Base-by-base conservation (phyloP, 257 asterid species). In the Solanum medicagineum region DNA sequence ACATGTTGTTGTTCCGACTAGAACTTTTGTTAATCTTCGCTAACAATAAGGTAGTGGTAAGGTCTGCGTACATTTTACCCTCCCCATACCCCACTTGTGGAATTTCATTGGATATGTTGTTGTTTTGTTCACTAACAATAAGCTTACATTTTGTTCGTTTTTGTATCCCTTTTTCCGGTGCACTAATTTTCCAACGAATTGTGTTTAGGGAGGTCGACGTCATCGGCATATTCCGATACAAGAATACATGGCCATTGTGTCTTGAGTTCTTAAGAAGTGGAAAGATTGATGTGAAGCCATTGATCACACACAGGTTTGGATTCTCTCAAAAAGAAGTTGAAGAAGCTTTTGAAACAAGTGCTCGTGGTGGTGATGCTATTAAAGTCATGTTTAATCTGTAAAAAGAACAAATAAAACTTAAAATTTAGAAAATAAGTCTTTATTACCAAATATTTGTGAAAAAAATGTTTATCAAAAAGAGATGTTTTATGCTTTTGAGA, bases 181-280 rank as follows among this genome's bases (percentile, higher is more conserved):
- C 45, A 40, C 26, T 69, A 40, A 40, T 69, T 17, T 40, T 69
- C 7, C 1, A 26, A 3, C 42, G 5, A 49, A 1, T 51, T 6
- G 4, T 12, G 42, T 71, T 10, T 90, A 95, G 99, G 93, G 99
- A 96, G 91, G 94, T 96, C 2, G 99, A 96, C 65, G 92, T 96
- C 69, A 88, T 96, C 13, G 99, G 99, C 40, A 88, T 96, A 90
- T 96, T 95, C 87, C 93, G 98, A 24, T 96, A 96, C 92, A 94
- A 91, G 87, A 96, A 96, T 89, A 96, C 98, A 4, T 95, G 99
- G 98, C 98, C 98, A 0, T 87, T 93, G 86, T 96, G 98, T 93
- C 87, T 95, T 2, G 99, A 95, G 81, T 92, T 96, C 84, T 83
- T 96, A 59, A 89, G 84, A 89, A 96, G 93, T 40, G 97, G 98